phyloP scores from a whole-genome alignment of 2,329 filamentous ascomycete genomes.

The Trichoderma cornu-damae region DNA sequence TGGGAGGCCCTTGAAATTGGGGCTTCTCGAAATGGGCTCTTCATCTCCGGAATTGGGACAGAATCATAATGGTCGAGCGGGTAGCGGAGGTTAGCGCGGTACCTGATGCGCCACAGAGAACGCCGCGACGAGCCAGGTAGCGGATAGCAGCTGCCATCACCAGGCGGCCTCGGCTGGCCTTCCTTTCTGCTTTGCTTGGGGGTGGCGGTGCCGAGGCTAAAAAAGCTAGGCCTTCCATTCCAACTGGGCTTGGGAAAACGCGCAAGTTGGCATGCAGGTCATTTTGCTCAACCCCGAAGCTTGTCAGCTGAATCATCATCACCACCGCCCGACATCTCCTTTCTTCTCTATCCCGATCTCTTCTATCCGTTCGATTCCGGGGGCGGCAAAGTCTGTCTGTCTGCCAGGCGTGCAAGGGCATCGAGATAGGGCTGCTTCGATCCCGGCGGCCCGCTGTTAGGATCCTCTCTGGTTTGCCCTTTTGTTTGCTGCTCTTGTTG shows the following conservation, averaged over 20 bases:
- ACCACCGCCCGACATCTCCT: background rate
- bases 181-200: slow-evolving; percentile 2
- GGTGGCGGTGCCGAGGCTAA: slow-evolving; percentile 12
- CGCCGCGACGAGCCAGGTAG: background rate
- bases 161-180: slow-evolving; percentile 22
- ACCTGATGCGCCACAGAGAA: background rate
- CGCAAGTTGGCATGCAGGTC: slow-evolving; percentile 10
- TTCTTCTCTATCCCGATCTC: background rate
- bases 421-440: background rate
- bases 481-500: slow-evolving; percentile 2
- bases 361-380: background rate
- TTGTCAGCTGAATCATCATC: slow-evolving; percentile 6
- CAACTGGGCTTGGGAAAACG: slow-evolving; percentile 2
- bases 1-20: slow-evolving; percentile 3
- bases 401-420: slow-evolving; percentile 1
- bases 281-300: background rate
- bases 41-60: slow-evolving; percentile 18
- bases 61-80: slow-evolving; percentile 12
- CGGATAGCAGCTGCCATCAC: slow-evolving; percentile 16
- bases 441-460: too few relatives aligned
- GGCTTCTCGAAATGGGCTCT: slow-evolving; percentile 16
- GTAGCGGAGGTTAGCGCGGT: slow-evolving; percentile 18
- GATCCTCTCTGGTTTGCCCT: background rate
- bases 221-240: background rate
- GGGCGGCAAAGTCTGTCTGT: background rate